Evolutionary conservation across 192 early-diverging fungal genomes (phyloP).

Genomic region (Coemansia reversa): DNA sequence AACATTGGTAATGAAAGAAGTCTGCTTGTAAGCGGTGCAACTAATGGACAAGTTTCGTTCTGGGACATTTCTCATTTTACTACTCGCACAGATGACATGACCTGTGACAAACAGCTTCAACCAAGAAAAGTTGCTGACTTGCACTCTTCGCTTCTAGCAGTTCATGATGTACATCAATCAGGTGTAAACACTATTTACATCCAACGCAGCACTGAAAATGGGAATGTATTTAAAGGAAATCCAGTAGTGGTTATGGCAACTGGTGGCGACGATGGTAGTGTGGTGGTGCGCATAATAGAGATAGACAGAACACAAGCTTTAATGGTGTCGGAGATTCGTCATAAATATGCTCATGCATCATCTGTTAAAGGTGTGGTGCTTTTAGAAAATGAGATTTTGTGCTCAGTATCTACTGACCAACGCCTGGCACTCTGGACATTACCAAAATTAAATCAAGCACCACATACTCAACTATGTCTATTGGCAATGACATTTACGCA

Average conservation of each 20-base stretch:
- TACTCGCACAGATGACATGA: background rate
- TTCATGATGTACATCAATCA: slow-evolving; percentile 59
- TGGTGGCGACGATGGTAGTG: slow-evolving; percentile 79
- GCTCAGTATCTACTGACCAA: slow-evolving; percentile 69
- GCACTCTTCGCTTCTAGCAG: slow-evolving; percentile 12
- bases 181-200: slow-evolving; percentile 74
- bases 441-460: background rate
- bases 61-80: slow-evolving; percentile 22
- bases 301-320: slow-evolving; percentile 3
- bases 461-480: slow-evolving; percentile 28
- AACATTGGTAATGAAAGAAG: background rate
- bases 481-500: slow-evolving; percentile 54
- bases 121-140: slow-evolving; percentile 12
- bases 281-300: slow-evolving; percentile 36
- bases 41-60: slow-evolving; percentile 26
- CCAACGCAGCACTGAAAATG: background rate
- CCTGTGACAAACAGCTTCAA: background rate
- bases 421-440: slow-evolving; percentile 62
- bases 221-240: background rate
- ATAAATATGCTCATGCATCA: slow-evolving; percentile 62
- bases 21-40: slow-evolving; percentile 28
- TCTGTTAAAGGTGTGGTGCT: slow-evolving; percentile 58
- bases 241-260: slow-evolving; percentile 50
- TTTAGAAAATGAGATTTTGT: background rate
- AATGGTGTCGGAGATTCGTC: background rate